Percentiles rank a stretch among this genome's conserved stretches.
Evolutionary conservation across 768 basidiomycete genomes (phyloP).

Genomic region (Lactifluus subvellereus): DNA sequence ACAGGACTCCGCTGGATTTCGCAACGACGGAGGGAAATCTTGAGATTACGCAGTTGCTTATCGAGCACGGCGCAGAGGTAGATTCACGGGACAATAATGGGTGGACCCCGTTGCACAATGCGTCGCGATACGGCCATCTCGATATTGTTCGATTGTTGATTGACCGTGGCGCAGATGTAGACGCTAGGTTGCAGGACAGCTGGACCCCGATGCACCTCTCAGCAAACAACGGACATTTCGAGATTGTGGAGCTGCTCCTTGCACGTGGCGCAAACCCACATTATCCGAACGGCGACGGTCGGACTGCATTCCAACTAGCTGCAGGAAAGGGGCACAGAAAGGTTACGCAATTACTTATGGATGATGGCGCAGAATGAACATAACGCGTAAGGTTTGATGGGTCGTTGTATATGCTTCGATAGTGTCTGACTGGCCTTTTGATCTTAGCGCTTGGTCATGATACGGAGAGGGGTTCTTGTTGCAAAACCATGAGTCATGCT

Average conservation of each 20-base stretch:
- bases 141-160: background rate
- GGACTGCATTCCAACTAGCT: background rate
- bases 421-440: too few species aligned
- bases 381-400: too few species aligned
- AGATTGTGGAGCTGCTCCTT: background rate
- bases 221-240: background rate
- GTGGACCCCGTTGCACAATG: background rate
- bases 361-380: background rate
- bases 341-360: background rate
- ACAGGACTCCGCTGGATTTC: background rate
- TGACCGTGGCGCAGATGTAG: background rate
- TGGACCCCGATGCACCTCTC: background rate
- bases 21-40: background rate
- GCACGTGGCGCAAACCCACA: background rate
- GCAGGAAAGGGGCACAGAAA: too few species aligned
- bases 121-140: background rate
- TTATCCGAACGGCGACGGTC: background rate
- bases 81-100: background rate
- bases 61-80: background rate
- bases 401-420: too few species aligned
- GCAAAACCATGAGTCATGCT: too few species aligned
- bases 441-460: too few species aligned
- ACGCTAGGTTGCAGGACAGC: background rate
- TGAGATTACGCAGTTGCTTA: background rate
- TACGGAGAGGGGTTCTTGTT: too few species aligned